Base-by-base conservation (phyloP, 495 filamentous ascomycete genomes). In the Tirmania nivea region DNA sequence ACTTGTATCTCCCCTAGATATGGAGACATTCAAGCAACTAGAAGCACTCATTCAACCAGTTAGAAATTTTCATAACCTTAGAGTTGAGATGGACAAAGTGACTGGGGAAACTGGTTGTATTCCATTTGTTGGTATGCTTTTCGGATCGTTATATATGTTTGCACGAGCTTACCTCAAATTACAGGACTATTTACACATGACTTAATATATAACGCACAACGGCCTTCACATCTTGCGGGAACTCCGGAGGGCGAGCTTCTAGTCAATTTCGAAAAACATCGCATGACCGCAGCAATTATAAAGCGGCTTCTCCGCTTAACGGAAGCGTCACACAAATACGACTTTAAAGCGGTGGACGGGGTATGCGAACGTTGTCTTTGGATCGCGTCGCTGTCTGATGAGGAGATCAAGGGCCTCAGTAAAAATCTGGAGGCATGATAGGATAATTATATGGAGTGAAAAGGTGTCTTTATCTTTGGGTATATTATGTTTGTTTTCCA, bases 201-300 rank as follows among this genome's bases (percentile, higher is more conserved):
- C 60, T 74, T 99, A n/a, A 84, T 94, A 35, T 92, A 87, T 67
- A 99, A 96, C 65, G 78, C 84, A 0, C 86, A 95, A 66, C 82
- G 92, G 60, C 88, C 89, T 14, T 72, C 73, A 16, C 72, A 78
- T 64, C 73, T 82, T 71, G 81, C 62, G 54, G 82, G 69, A 60
- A 77, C 56, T 19, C 75, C 76, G 52, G 75, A 75, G 12, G 75
- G 73, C 14, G 83, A 86, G 57, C 77, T 84, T 31, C 69, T 99
- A 50, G 78, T 96, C 55, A 99, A 99, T 64, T 96, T 96, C 64
- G 92, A 96, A 68, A 79, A 87, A 53, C 89, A 87, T 63, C 83
- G 89, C 31, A 86, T 83, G 16, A 78, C 86, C 25, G 92, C 92
- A 2, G 75, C 76, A n/a, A 85, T 96, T 55, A 84, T 96, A 55